A percentile compares a stretch with the other conserved stretches of the same genome.
Evolutionary conservation across 2,329 filamentous ascomycete genomes (phyloP).

Genomic region (Bipolaris oryzae): DNA sequence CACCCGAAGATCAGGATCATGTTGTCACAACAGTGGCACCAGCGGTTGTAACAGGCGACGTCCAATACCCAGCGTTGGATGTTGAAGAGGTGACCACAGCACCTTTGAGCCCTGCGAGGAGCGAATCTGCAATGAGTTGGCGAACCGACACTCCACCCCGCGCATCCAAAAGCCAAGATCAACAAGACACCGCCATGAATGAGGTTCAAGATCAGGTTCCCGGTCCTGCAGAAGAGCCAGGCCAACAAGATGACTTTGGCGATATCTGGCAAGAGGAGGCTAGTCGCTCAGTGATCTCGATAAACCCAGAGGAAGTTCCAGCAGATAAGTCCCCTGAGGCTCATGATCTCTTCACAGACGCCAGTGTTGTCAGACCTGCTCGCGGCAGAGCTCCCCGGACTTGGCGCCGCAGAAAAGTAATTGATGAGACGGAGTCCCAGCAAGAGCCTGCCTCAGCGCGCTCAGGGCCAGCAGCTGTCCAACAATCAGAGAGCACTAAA

Average conservation of each 20-base stretch:
- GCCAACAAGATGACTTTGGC: constrained; percentile 28
- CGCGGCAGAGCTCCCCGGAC: constrained; percentile 51
- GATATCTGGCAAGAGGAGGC: constrained; percentile 59
- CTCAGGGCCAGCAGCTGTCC: constrained; percentile 7
- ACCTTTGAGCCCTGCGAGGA: constrained; percentile 40
- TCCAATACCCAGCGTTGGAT: constrained; percentile 36
- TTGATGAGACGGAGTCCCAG: constrained; percentile 42
- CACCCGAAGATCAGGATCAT: constrained; percentile 44
- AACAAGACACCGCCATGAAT: not conserved
- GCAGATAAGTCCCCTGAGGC: constrained; percentile 25
- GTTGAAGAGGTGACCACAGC: constrained; percentile 22
- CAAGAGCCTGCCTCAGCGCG: constrained; percentile 14
- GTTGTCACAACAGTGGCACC: constrained; percentile 18
- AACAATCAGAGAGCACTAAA: constrained; percentile 6
- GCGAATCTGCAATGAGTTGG: constrained; percentile 46
- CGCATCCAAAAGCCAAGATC: not conserved
- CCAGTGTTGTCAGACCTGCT: constrained; percentile 38
- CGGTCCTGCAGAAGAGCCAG: constrained; percentile 1
- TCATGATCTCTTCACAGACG: constrained; percentile 45
- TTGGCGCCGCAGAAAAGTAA: constrained; percentile 50
- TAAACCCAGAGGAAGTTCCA: constrained; percentile 26
- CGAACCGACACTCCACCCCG: constrained; percentile 31
- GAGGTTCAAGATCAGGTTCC: constrained; percentile 7
- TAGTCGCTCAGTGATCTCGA: constrained; percentile 42
- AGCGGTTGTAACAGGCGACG: constrained; percentile 17